phyloP scores from a whole-genome alignment of 106 monocot species.

The Allium fistulosum region DNA sequence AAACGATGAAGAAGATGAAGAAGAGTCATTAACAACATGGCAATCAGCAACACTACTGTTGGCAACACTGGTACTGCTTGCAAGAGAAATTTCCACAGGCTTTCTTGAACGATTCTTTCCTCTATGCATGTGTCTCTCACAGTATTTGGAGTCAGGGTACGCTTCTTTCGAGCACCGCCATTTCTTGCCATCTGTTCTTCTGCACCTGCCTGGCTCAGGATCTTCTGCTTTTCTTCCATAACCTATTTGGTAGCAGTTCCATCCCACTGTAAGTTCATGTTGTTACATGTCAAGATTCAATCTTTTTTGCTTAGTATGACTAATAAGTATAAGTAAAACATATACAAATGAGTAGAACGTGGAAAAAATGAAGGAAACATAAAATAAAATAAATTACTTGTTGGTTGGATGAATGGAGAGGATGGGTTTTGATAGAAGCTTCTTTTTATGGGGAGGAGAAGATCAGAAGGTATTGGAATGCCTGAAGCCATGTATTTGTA shows the following conservation, averaged over 20 bases:
- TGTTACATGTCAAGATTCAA: neutral
- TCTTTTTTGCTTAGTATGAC: neutral
- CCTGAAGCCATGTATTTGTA: conserved; percentile 95
- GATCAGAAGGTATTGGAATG: conserved; percentile 77
- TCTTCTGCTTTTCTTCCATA: conserved; percentile 72
- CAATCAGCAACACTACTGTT: neutral
- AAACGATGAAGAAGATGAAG: conserved; percentile 8
- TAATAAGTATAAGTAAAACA: neutral
- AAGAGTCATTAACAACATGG: neutral
- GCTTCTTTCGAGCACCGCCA: conserved; percentile 93
- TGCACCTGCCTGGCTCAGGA: conserved; percentile 87
- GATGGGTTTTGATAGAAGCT: conserved; percentile 48
- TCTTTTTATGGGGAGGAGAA: conserved; percentile 64
- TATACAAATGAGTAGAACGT: neutral
- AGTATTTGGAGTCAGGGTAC: conserved; percentile 81
- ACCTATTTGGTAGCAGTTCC: conserved; percentile 51
- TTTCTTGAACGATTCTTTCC: conserved; percentile 99
- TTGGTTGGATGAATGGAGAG: conserved; percentile 38
- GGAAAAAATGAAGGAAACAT: too few relatives aligned
- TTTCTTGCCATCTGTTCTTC: conserved; percentile 92
- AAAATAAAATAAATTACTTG: conserved; percentile 23
- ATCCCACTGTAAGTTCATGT: conserved; percentile 30
- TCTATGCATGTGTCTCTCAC: conserved; percentile 91
- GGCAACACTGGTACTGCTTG: conserved; percentile 9
- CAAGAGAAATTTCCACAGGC: conserved; percentile 88